These are phyloP conservation scores for Metrosideros polymorpha DNA, from an alignment of 441 rosid species.

Conservation along the genomic window DNA sequence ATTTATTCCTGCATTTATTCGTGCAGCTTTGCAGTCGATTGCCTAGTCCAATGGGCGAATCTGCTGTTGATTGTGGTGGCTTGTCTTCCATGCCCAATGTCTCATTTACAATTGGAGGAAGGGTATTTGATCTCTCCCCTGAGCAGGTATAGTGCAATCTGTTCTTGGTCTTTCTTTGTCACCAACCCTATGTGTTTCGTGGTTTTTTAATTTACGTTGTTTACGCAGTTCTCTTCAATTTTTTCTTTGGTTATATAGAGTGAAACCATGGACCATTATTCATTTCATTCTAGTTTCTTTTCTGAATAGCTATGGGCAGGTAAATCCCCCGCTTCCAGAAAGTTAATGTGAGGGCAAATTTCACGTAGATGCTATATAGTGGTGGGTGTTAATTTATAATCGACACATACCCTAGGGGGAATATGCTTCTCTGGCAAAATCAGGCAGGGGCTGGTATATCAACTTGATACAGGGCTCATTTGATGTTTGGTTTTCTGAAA, in stretches of 20 bases:
- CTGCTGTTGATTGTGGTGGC: conserved; percentile 53
- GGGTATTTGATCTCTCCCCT: conserved; percentile 48
- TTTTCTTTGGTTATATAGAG: not conserved
- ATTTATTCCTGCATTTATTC: not conserved
- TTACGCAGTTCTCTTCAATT: not conserved
- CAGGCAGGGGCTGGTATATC: not conserved
- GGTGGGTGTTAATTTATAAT: not conserved
- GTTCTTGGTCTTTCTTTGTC: not conserved
- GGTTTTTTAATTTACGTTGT: not conserved
- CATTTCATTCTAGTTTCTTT: not conserved
- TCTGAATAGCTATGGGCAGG: not conserved
- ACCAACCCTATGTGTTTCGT: not conserved
- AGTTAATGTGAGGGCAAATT: not conserved
- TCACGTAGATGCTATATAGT: not conserved
- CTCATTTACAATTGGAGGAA: conserved; percentile 69
- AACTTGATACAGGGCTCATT: not conserved
- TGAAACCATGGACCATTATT: not conserved
- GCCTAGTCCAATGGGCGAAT: conserved; percentile 86
- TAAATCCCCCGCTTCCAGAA: not conserved
- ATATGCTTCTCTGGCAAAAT: not conserved
- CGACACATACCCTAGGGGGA: not conserved
- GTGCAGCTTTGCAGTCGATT: conserved; percentile 62
- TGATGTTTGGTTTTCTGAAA: not conserved
- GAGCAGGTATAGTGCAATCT: conserved; percentile 41
- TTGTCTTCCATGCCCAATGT: conserved; percentile 59